These are phyloP conservation scores for Fennellomyces sp. DNA, from an alignment of 371 early-diverging fungal genomes.

Conservation along the genomic window DNA sequence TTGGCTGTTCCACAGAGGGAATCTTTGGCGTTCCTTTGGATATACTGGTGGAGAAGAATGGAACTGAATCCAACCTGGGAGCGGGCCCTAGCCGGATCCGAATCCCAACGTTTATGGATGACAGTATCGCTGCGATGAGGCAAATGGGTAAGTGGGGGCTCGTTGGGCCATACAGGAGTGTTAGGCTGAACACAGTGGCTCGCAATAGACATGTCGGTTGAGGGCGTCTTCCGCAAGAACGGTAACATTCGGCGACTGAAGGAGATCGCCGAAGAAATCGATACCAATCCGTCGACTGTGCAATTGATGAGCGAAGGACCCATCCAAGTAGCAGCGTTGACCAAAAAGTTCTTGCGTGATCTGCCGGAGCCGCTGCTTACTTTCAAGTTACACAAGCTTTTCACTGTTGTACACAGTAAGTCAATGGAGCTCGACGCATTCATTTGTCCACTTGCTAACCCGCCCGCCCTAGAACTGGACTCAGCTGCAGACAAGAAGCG, in stretches of 20 bases:
- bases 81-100: slow-evolving; percentile 76
- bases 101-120: slow-evolving; percentile 88
- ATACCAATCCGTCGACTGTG: slow-evolving; percentile 74
- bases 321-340: slow-evolving; percentile 90
- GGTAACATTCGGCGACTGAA: slow-evolving; percentile 92
- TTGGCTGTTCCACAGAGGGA: slow-evolving; percentile 50
- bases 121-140: slow-evolving; percentile 75
- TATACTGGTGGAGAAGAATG: slow-evolving; percentile 79
- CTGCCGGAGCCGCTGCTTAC: slow-evolving; percentile 94
- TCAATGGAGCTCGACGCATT: too few species aligned
- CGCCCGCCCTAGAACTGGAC: slow-evolving; percentile 48
- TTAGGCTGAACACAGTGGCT: neutral
- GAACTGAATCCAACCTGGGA: slow-evolving; percentile 83
- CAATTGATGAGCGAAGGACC: slow-evolving; percentile 71
- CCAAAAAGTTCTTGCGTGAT: slow-evolving; percentile 94
- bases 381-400: slow-evolving; percentile 83
- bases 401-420: slow-evolving; percentile 80
- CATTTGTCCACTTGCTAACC: neutral
- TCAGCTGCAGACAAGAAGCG: slow-evolving; percentile 58
- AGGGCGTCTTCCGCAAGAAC: slow-evolving; percentile 97
- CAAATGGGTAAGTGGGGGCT: slow-evolving; percentile 84
- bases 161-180: too few species aligned
- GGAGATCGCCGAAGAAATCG: slow-evolving; percentile 77
- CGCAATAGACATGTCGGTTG: slow-evolving; percentile 70
- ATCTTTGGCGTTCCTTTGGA: slow-evolving; percentile 94